A percentile compares a stretch with the other conserved stretches of the same genome.
These are phyloP conservation scores for Halenospora varia DNA, from an alignment of 495 filamentous ascomycete species.

Conservation along the genomic window DNA sequence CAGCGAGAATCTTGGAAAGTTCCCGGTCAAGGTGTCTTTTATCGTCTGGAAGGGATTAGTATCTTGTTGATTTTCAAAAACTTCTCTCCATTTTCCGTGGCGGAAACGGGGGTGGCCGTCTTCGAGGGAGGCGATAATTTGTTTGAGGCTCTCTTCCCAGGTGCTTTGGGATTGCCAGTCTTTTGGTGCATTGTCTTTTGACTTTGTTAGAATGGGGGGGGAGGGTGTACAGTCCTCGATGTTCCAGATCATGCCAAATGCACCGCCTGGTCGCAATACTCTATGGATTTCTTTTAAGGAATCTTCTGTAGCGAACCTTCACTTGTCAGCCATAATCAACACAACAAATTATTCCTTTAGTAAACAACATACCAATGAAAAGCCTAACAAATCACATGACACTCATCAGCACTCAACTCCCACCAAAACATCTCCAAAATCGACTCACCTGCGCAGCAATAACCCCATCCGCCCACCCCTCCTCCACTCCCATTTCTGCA, in stretches of 20 bases:
- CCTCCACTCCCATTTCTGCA: conserved; percentile 44
- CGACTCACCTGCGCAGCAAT: conserved; percentile 59
- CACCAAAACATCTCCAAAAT: not conserved
- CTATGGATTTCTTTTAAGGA: conserved; percentile 56
- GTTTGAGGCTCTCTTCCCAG: conserved; percentile 53
- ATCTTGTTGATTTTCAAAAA: conserved; percentile 46
- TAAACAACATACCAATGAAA: conserved; percentile 59
- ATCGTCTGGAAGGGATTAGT: conserved; percentile 37
- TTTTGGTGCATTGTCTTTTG: conserved; percentile 42
- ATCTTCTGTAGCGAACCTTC: conserved; percentile 56
- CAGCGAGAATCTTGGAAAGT: conserved; percentile 44
- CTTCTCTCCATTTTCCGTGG: conserved; percentile 45
- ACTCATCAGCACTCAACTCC: not conserved
- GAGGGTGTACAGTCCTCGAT: conserved; percentile 54
- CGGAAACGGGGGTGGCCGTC: conserved; percentile 55
- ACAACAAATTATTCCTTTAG: not conserved
- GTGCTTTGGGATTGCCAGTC: conserved; percentile 37
- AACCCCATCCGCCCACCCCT: conserved; percentile 56
- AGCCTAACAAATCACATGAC: conserved; percentile 34
- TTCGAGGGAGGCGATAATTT: conserved; percentile 41
- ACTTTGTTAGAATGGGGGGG: not conserved
- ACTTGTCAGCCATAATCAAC: not conserved
- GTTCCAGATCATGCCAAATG: conserved; percentile 62
- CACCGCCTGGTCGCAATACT: conserved; percentile 45
- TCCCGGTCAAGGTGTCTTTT: conserved; percentile 27